Conservation (phyloP, 257 asterid genomes). For the Penstemon davidsonii region DNA sequence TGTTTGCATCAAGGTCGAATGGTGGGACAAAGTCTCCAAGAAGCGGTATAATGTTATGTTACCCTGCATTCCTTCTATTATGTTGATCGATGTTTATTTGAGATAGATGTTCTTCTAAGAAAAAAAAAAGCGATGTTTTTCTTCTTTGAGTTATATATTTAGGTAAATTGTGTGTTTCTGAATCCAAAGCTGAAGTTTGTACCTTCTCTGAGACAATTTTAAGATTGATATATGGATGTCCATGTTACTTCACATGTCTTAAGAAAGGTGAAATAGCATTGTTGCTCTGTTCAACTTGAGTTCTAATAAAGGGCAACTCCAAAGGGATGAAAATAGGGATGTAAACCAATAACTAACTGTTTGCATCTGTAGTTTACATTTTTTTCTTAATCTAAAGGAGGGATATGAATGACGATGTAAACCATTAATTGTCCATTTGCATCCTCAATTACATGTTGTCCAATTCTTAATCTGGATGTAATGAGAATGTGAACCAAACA, state of each 20-base stretch:
- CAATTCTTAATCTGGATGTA: too few relatives aligned
- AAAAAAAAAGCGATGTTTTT: not conserved
- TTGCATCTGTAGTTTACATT: too few relatives aligned
- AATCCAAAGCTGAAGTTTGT: not conserved
- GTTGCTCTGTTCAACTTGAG: not conserved
- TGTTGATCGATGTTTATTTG: not conserved
- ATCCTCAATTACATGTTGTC: too few relatives aligned
- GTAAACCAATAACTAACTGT: too few relatives aligned
- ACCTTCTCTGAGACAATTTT: not conserved
- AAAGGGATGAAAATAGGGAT: too few relatives aligned
- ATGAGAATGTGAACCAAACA: too few relatives aligned
- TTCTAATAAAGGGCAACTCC: too few relatives aligned
- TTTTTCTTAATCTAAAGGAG: too few relatives aligned
- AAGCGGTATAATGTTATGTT: conserved; percentile 55
- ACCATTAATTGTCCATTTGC: too few relatives aligned
- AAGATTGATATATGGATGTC: not conserved
- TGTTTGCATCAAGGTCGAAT: conserved; percentile 88
- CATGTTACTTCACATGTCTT: not conserved
- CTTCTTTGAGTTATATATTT: not conserved
- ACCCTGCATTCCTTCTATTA: conserved; percentile 10
- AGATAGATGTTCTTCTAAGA: not conserved
- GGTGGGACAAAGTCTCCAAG: conserved; percentile 48
- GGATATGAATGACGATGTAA: too few relatives aligned
- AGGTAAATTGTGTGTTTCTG: not conserved
- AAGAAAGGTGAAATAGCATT: not conserved